Evolutionary conservation across 306 rosid genomes (phyloP), one percentile per base, ranked within the genome.

Genomic region (Quercus mongolica): DNA sequence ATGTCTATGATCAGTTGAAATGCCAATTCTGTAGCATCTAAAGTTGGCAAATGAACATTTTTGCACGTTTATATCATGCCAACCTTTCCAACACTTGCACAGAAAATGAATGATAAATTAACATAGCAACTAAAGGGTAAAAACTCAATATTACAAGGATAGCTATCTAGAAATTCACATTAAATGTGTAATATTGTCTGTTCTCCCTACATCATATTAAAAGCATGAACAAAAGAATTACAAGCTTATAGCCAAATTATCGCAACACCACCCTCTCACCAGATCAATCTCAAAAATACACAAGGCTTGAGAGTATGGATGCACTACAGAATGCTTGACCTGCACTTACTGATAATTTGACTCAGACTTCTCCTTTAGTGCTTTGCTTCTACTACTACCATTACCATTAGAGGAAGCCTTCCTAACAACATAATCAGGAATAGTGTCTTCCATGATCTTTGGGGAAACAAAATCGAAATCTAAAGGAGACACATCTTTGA

Each of bases 391-490:
- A 72, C 89, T 90, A 79, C 15, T 86, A 69, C 56, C 41, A 31
- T 73, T 81, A 68, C 81, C 73, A 26, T 25, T 69, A 8, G 70
- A 44, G 64, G 89, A 71, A 61, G 71, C 83, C 88, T 77, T 87
- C 83, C 69, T 85, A 77, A 41, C 81, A 31, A 76, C 64, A 62
- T 33, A 56, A 81, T 79, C 91, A 6, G 97, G 98, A 59, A 91
- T 28, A 28, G 97, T 95, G 74, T 91, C 97, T 52, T 91, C 91
- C 98, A 95, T 89, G 3, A 92, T 61, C 88, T 88, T 95, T 19
- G 99, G 99, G 55, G 75, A 51, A 7, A 87, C 72, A 71, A 96
- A 96, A 86, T 82, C 88, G 17, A 95, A 95, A 78, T 79, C 85
- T 3, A 87, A 6, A 63, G 71, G 76, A 31, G 88, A 71, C 9